phyloP scores from a whole-genome alignment of 352 stramenopile genomes.

The Pythium aphanidermatum region DNA sequence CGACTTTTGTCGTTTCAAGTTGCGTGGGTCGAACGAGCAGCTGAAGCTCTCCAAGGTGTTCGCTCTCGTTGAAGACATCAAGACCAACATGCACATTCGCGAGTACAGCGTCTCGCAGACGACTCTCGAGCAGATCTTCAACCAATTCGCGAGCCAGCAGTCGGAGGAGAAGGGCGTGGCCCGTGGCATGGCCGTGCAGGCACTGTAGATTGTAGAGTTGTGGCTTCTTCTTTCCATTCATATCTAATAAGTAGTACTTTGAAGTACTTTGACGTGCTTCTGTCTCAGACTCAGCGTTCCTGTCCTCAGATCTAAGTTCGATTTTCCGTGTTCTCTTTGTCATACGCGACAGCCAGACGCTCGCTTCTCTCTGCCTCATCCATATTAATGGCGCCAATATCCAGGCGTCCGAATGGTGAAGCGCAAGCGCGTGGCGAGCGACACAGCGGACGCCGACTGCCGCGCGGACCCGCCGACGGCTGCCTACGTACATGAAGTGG shows the following conservation, averaged over 20 bases:
- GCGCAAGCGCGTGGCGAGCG: constrained; percentile 11
- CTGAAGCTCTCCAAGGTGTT: constrained; percentile 64
- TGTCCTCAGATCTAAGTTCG: too few relatives aligned
- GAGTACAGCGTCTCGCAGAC: constrained; percentile 89
- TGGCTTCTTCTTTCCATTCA: too few relatives aligned
- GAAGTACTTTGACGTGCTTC: too few relatives aligned
- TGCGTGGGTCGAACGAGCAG: constrained; percentile 27
- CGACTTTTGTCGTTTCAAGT: constrained; percentile 61
- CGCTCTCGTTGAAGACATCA: constrained; percentile 48
- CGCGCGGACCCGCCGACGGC: too few relatives aligned
- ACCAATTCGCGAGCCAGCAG: constrained; percentile 82
- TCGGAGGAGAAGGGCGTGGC: constrained; percentile 54
- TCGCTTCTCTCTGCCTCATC: too few relatives aligned
- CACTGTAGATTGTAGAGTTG: neutral
- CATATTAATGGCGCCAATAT: too few relatives aligned
- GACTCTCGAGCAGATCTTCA: constrained; percentile 92
- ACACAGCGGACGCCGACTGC: neutral
- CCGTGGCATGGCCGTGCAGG: constrained; percentile 21
- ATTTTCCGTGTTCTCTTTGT: too few relatives aligned
- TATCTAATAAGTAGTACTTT: too few relatives aligned
- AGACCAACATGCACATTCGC: constrained; percentile 43
- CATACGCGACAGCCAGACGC: too few relatives aligned
- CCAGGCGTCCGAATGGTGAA: constrained; percentile 18
- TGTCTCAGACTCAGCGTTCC: too few relatives aligned
- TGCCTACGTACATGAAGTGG: too few relatives aligned